Evolutionary conservation across 2,329 filamentous ascomycete species (phyloP).

Genomic region (Stemphylium vesicarium): DNA sequence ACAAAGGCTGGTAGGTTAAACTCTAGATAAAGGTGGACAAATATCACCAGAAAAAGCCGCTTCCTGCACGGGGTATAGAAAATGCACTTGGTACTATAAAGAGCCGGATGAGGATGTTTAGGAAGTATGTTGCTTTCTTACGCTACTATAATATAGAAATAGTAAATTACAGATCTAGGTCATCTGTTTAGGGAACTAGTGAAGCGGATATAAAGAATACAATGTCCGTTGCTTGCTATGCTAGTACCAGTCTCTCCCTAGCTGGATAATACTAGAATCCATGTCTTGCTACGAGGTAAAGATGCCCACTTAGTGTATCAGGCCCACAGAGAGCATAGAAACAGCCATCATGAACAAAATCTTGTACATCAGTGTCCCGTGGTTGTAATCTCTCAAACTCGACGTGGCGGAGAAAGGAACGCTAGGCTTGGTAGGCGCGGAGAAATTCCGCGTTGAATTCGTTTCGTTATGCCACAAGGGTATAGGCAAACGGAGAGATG

Average conservation of each 20-base stretch:
- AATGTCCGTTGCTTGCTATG: too few species aligned
- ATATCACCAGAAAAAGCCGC: too few species aligned
- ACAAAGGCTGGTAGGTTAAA: neutral
- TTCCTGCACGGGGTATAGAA: too few species aligned
- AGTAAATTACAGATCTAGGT: too few species aligned
- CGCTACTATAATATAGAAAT: too few species aligned
- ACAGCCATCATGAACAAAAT: slow-evolving; percentile 5
- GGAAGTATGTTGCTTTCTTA: too few species aligned
- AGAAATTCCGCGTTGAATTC: slow-evolving; percentile 11
- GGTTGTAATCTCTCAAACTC: slow-evolving; percentile 4
- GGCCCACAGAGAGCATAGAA: slow-evolving; percentile 5
- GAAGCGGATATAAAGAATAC: too few species aligned
- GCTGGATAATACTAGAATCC: slow-evolving; percentile 4
- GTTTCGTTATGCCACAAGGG: slow-evolving; percentile 11
- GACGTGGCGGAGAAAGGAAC: slow-evolving; percentile 8
- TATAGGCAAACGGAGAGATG: slow-evolving; percentile 8
- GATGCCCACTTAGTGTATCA: slow-evolving; percentile 3
- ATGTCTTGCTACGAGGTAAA: slow-evolving; percentile 6
- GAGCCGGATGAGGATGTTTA: too few species aligned
- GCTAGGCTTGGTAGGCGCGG: slow-evolving; percentile 3
- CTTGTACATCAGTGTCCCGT: slow-evolving; percentile 7
- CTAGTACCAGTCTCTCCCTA: neutral
- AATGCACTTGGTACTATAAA: too few species aligned
- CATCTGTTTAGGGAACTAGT: too few species aligned
- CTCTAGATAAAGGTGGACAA: neutral